Base-by-base conservation (phyloP, 139 green algal species). In the Micromonas pusilla region DNA sequence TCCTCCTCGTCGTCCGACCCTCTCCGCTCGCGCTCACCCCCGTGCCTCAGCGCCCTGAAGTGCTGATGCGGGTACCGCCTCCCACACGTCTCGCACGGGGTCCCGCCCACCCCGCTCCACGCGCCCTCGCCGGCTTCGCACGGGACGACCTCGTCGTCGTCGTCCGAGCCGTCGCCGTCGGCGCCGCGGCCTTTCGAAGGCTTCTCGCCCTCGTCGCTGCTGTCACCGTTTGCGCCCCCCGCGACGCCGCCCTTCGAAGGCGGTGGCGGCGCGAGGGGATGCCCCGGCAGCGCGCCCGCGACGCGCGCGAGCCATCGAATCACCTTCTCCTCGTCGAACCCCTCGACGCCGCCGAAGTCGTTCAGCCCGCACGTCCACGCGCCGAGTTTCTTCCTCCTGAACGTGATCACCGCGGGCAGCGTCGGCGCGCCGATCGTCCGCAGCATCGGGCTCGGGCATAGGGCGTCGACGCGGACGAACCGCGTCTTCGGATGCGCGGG, bases 61-160 rank as follows among this genome's bases (percentile, higher is more conserved):
- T 75, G 68, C 68, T 60, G 60, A 36, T 75, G 68, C 30, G 68
- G 68, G 30, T 75, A 75, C 9, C 34, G 60, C n/a, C 68, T 62
- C 23, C 68, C 68, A 26, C 68, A 75, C 23, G 26, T 28, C 23
- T 28, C 37, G 37, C 68, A 75, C 37, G 68, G 68, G 60, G 60
- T 36, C 0, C 9, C 37, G 1, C 53, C 54, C 23, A 31, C 54
- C 54, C 23, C n/a, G 54, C 54, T 23, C 26, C 26, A 23, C 1
- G 23, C 54, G 54, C 26, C 54, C 1, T 65, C 54, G n/a, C 23
- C 63, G 26, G 28, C 31, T 32, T 31, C 37, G 37, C 31, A 52
- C 25, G 33, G 26, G 25, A 28, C 63, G 16, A 53, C n/a, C 33
- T 75, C 37, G 21, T 75, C 68, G 5, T 75, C 68, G 0, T 23